phyloP scores from a whole-genome alignment of 176 grass and related monocot species.

The Hyparrhenia diplandra region DNA sequence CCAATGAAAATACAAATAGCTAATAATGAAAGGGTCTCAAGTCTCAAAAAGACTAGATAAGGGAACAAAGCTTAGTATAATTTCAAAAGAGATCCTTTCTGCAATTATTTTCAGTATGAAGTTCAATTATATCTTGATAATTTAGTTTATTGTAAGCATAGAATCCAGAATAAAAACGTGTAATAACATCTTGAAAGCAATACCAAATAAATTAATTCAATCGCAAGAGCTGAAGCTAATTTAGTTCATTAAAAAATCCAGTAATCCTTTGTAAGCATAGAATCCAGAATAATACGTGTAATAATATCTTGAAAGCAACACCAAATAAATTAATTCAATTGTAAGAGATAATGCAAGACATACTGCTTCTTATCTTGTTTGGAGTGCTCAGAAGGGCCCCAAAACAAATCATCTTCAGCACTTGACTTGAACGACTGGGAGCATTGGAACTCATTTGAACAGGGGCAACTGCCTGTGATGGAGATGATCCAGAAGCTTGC shows the following conservation, averaged over 20 bases:
- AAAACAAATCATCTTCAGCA: slow-evolving; percentile 95
- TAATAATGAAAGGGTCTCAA: background rate
- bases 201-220: background rate
- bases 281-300: background rate
- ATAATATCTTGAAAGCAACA: background rate
- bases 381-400: slow-evolving; percentile 73
- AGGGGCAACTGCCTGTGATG: slow-evolving; percentile 61
- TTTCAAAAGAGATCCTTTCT: background rate
- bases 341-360: slow-evolving; percentile 12
- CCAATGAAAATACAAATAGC: background rate
- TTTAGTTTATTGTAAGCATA: background rate
- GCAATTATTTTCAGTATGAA: background rate
- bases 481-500: slow-evolving; percentile 78
- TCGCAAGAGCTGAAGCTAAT: too few species aligned
- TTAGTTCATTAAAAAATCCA: too few species aligned
- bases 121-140: background rate
- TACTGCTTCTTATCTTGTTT: slow-evolving; percentile 92
- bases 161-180: background rate
- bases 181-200: background rate
- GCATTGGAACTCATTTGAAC: slow-evolving; percentile 50
- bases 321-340: background rate
- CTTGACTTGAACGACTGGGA: slow-evolving; percentile 57
- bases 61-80: background rate
- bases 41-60: background rate
- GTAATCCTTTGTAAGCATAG: background rate